Percentiles rank a stretch among this genome's conserved stretches.
Conservation (phyloP, 805 yeast genomes). For the Lachancea mirantina region DNA sequence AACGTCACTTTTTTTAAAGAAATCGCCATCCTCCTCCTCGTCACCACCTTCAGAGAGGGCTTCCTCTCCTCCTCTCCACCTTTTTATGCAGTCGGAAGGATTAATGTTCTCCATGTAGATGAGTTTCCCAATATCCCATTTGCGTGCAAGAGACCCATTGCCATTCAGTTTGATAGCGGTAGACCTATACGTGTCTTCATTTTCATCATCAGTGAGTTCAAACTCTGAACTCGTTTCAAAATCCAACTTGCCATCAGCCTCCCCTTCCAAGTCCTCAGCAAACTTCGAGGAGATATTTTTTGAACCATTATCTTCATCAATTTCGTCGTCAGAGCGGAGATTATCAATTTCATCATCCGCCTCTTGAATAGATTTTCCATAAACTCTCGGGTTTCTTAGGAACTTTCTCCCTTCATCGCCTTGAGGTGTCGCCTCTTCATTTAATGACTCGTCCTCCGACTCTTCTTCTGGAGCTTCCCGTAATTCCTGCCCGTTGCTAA, state of each 20-base stretch:
- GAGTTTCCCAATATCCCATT: conserved; percentile 76
- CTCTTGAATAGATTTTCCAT: conserved; percentile 45
- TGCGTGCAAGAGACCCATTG: conserved; percentile 38
- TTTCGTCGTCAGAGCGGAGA: conserved; percentile 38
- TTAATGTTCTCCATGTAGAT: conserved; percentile 72
- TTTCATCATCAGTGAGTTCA: conserved; percentile 35
- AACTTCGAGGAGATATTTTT: not conserved
- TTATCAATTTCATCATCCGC: conserved; percentile 41
- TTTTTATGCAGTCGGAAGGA: conserved; percentile 61
- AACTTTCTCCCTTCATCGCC: conserved; percentile 54
- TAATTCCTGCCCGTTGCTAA: conserved; percentile 52
- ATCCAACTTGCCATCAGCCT: conserved; percentile 36
- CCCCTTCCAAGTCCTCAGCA: conserved; percentile 19
- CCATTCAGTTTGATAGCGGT: conserved; percentile 60
- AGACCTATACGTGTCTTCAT: conserved; percentile 29
- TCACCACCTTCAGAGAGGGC: conserved; percentile 26
- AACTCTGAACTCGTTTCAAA: conserved; percentile 41
- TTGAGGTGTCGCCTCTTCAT: conserved; percentile 26
- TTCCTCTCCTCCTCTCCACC: conserved; percentile 55
- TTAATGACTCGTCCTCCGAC: conserved; percentile 33
- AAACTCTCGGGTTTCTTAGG: conserved; percentile 55
- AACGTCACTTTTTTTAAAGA: conserved; percentile 47
- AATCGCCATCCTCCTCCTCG: conserved; percentile 37
- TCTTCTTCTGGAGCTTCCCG: conserved; percentile 37
- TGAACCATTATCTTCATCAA: conserved; percentile 29